Evolutionary conservation across 805 yeast species (phyloP), one percentile per base, ranked within the genome.

Genomic region (Millerozyma acaciae): DNA sequence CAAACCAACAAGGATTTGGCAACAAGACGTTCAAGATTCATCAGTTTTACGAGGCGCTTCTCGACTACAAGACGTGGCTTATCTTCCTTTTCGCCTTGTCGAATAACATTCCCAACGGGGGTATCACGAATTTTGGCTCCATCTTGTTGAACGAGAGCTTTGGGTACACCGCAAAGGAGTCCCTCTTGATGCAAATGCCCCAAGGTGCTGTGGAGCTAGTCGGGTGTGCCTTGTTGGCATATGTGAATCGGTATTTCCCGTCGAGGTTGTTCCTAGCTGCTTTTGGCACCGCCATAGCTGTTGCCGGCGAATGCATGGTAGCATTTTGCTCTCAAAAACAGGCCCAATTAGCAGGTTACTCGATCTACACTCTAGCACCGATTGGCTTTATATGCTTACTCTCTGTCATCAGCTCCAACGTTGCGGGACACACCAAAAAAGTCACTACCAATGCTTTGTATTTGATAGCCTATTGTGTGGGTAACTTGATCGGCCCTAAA

Each of bases 1-100:
- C 41, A 16, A 47, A 66, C 44, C 60, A 63, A 31, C 70, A 65
- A 48, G 75, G 75, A 2, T 63, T 62, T 37, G 73, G 72, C 23
- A 61, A 58, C 43, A 51, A 47, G 26, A 53, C 48, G 21, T 61
- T 60, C 47, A 68, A 68, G 41, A 43, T 33, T 44, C 39, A 59
- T 19, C 73, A 68, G 40, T 41, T 66, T 16, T 45, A 37, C 7
- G 71, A 54, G 51, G 59, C 69, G 42, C 28, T 62, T 48, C 28
- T 49, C 38, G 59, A 55, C 59, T 47, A 53, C 45, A 47, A 55
- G 50, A 53, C 70, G 44, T 48, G 68, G 68, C 21, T 44, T 40
- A 56, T 37, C 57, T 58, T 43, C 45, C 51, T 44, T 26, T 55
- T 39, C 32, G 61, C 51, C 21, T 46, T 44, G 8, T 35, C 41